These are phyloP conservation scores for Thielaviopsis musarum DNA, from an alignment of 2,329 filamentous ascomycete genomes.

Conservation along the genomic window DNA sequence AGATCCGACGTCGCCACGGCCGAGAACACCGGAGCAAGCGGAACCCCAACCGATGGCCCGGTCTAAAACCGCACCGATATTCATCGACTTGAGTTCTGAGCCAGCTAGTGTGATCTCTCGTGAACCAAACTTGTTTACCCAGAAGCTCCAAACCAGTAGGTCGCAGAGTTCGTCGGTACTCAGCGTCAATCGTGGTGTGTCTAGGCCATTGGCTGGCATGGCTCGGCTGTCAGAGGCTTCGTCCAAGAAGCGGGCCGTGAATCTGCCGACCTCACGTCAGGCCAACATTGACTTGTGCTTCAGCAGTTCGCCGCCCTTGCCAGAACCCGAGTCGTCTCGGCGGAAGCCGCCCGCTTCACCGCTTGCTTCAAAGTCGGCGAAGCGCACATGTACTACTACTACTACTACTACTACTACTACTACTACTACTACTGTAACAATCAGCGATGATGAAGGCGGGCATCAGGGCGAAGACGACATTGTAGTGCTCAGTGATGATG, in stretches of 20 bases:
- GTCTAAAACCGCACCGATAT: neutral
- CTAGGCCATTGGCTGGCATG: neutral
- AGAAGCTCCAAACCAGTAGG: neutral
- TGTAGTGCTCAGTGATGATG: conserved; percentile 5
- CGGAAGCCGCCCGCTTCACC: neutral
- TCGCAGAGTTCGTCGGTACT: neutral
- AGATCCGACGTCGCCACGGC: neutral
- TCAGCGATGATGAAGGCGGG: neutral
- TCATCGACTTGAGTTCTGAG: conserved; percentile 5
- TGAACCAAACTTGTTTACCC: neutral
- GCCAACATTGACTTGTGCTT: conserved; percentile 7
- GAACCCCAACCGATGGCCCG: neutral
- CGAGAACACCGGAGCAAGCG: neutral
- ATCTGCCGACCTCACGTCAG: conserved; percentile 1
- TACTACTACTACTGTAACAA: neutral
- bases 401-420: neutral
- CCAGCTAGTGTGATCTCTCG: neutral
- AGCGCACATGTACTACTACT: neutral
- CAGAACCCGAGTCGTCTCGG: neutral
- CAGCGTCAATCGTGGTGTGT: neutral
- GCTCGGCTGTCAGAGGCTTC: neutral
- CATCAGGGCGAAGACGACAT: neutral
- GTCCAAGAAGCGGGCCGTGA: conserved; percentile 1
- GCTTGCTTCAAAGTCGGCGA: neutral
- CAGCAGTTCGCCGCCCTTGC: conserved; percentile 4